Conservation (phyloP, 345 rosid genomes). For the Eucalyptus dawsonii region DNA sequence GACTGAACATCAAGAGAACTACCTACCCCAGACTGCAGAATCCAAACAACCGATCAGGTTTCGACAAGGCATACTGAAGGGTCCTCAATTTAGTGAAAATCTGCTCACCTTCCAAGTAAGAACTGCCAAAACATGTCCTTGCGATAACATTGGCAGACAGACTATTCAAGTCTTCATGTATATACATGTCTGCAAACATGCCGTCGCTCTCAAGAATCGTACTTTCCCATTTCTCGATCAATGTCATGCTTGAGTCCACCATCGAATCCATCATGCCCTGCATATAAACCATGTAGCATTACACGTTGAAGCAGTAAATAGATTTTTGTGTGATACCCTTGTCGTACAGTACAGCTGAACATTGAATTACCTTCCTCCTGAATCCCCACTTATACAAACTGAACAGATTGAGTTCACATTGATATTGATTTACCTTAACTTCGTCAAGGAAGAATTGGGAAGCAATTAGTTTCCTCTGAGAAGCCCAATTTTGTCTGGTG, state of each 20-base stretch:
- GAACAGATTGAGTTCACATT: background rate
- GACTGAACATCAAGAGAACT: background rate
- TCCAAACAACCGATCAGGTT: background rate
- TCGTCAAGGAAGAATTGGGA: conserved; percentile 4
- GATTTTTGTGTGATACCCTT: background rate
- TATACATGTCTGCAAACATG: background rate
- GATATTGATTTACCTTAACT: conserved; percentile 1
- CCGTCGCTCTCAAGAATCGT: background rate
- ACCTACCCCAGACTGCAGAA: background rate
- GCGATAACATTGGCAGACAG: conserved; percentile 7
- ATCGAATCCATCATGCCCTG: conserved; percentile 8
- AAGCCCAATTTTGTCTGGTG: conserved; percentile 6
- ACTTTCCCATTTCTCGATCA: conserved; percentile 1
- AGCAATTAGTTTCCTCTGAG: conserved; percentile 10
- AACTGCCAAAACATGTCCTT: conserved; percentile 14
- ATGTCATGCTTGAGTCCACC: background rate
- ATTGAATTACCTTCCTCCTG: background rate
- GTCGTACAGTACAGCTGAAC: background rate
- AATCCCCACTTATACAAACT: background rate
- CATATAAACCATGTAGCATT: background rate
- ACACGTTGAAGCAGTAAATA: background rate
- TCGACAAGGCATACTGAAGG: conserved; percentile 1
- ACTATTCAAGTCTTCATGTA: conserved; percentile 3
- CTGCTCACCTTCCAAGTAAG: background rate
- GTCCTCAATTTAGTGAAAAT: background rate